Conservation (phyloP, 2,329 filamentous ascomycete genomes). For the Ophiocordyceps camponoti-floridani region DNA sequence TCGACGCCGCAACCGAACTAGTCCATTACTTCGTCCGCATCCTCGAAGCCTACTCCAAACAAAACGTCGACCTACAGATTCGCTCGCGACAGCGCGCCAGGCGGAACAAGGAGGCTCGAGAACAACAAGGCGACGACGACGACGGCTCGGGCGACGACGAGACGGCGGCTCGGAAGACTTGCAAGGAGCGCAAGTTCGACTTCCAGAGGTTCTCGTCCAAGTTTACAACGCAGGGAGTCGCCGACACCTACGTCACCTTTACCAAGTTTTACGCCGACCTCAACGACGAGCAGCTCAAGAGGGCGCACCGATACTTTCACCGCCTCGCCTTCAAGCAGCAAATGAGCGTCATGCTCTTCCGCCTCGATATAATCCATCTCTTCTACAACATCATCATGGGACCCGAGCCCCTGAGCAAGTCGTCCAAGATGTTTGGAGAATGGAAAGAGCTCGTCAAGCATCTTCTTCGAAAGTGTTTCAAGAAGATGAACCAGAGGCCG, state of each 20-base stretch:
- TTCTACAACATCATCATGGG: slow-evolving; percentile 89
- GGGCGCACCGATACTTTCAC: slow-evolving; percentile 86
- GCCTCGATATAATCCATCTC: slow-evolving; percentile 76
- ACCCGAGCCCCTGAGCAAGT: slow-evolving; percentile 53
- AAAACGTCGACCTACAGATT: slow-evolving; percentile 86
- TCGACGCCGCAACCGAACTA: slow-evolving; percentile 82
- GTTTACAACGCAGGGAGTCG: slow-evolving; percentile 68
- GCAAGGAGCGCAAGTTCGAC: slow-evolving; percentile 81
- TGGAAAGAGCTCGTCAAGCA: slow-evolving; percentile 85
- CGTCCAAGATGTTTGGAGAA: slow-evolving; percentile 55
- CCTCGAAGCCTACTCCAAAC: slow-evolving; percentile 82
- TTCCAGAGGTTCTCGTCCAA: slow-evolving; percentile 68
- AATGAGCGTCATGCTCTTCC: slow-evolving; percentile 71
- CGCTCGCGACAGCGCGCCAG: slow-evolving; percentile 60
- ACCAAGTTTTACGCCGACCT: slow-evolving; percentile 68
- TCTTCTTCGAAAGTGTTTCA: slow-evolving; percentile 62
- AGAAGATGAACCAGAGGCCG: slow-evolving; percentile 70
- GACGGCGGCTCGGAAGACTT: slow-evolving; percentile 50
- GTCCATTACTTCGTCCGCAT: slow-evolving; percentile 84
- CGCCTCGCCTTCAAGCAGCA: slow-evolving; percentile 90
- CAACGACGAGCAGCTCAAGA: slow-evolving; percentile 63
- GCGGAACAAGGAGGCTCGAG: slow-evolving; percentile 48
- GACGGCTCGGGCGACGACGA: slow-evolving; percentile 42
- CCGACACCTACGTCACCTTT: slow-evolving; percentile 78
- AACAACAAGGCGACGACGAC: slow-evolving; percentile 18